These are phyloP conservation scores for Podila verticillata DNA, from an alignment of 192 early-diverging fungal genomes.

Conservation along the genomic window DNA sequence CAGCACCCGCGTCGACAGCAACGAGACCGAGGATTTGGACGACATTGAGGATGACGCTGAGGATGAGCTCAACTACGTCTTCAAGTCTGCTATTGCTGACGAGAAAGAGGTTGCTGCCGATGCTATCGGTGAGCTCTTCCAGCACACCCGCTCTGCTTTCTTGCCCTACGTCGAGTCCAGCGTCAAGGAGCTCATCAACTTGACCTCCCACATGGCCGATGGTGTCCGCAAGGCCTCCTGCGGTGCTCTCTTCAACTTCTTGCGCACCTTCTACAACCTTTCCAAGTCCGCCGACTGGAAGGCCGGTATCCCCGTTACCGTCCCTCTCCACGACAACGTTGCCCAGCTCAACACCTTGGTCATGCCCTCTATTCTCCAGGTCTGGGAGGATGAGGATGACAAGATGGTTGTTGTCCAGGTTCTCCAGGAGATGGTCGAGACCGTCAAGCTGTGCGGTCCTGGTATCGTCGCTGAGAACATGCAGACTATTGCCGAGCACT, in stretches of 20 bases:
- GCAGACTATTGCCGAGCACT: conserved; percentile 7
- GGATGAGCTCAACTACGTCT: conserved; percentile 66
- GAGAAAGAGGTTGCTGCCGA: conserved; percentile 91
- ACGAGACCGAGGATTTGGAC: conserved; percentile 49
- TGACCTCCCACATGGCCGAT: conserved; percentile 79
- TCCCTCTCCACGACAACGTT: conserved; percentile 79
- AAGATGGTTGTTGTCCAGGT: conserved; percentile 85
- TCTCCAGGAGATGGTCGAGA: conserved; percentile 77
- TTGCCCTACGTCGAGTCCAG: conserved; percentile 81
- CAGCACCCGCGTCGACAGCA: conserved; percentile 31
- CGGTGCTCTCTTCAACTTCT: conserved; percentile 72
- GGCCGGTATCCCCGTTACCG: conserved; percentile 70
- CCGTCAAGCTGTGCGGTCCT: conserved; percentile 82
- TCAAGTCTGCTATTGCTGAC: conserved; percentile 83
- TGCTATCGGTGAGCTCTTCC: conserved; percentile 84
- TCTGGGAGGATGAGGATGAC: conserved; percentile 84
- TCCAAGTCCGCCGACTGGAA: conserved; percentile 70
- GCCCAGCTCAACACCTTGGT: conserved; percentile 66
- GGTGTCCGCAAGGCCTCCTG: conserved; percentile 78
- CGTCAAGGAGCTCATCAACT: conserved; percentile 66
- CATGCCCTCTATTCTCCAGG: conserved; percentile 69
- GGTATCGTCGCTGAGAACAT: conserved; percentile 59
- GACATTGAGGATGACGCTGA: conserved; percentile 63
- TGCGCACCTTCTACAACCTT: conserved; percentile 79
- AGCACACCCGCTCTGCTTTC: conserved; percentile 74